phyloP scores from a whole-genome alignment of 2,329 filamentous ascomycete genomes.

The Trichoderma koningiopsis region DNA sequence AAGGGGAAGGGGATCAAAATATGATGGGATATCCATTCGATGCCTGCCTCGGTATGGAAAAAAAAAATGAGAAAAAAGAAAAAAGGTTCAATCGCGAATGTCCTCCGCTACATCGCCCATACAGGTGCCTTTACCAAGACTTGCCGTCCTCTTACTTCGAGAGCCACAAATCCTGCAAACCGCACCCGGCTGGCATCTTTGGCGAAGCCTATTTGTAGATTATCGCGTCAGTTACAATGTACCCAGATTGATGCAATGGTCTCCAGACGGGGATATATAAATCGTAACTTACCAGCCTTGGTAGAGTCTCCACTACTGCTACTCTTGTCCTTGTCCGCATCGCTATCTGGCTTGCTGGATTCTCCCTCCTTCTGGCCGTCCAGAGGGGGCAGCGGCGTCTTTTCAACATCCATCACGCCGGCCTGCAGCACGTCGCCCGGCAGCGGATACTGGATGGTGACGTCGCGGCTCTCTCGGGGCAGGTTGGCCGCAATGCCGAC shows the following conservation, averaged over 20 bases:
- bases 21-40: background rate
- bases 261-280: background rate
- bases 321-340: slow-evolving; percentile 48
- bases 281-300: slow-evolving; percentile 50
- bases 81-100: background rate
- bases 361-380: slow-evolving; percentile 48
- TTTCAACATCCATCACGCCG: slow-evolving; percentile 84
- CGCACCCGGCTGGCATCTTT: slow-evolving; percentile 63
- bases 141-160: slow-evolving; percentile 76
- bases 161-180: slow-evolving; percentile 72
- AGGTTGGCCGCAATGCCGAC: slow-evolving; percentile 83
- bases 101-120: slow-evolving; percentile 53
- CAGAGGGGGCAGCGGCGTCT: slow-evolving; percentile 66
- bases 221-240: slow-evolving; percentile 17
- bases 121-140: slow-evolving; percentile 76
- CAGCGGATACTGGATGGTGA: slow-evolving; percentile 81
- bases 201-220: slow-evolving; percentile 41
- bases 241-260: background rate
- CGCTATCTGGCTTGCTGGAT: slow-evolving; percentile 44
- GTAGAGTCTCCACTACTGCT: slow-evolving; percentile 46
- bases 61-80: background rate
- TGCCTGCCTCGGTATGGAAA: background rate
- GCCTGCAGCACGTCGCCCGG: slow-evolving; percentile 72
- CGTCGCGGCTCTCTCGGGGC: slow-evolving; percentile 87
- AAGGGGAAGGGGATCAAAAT: background rate